A percentile compares a stretch with the other conserved stretches of the same genome.
These are phyloP conservation scores for Vicia villosa DNA, from an alignment of 306 rosid genomes.

Conservation along the genomic window DNA sequence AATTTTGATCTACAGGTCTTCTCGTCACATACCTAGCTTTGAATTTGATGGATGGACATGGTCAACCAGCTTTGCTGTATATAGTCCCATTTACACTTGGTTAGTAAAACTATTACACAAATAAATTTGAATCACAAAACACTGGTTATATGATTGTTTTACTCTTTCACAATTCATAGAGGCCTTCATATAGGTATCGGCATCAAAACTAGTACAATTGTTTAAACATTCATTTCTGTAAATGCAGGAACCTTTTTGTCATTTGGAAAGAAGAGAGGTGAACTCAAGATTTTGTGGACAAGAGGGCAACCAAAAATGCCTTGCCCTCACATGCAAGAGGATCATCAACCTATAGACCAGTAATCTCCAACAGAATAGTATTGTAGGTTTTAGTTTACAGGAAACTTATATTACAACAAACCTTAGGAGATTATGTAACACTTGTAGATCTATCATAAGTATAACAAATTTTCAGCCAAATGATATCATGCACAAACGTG, in stretches of 20 bases:
- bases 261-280: slow-evolving; percentile 90
- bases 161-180: too few relatives aligned
- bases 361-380: slow-evolving; percentile 32
- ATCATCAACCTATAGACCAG: slow-evolving; percentile 44
- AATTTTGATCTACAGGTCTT: slow-evolving; percentile 59
- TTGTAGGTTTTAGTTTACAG: slow-evolving; percentile 43
- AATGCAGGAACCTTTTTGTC: slow-evolving; percentile 83
- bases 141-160: too few relatives aligned
- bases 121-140: background rate
- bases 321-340: slow-evolving; percentile 77
- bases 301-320: slow-evolving; percentile 85
- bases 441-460: slow-evolving; percentile 33
- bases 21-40: slow-evolving; percentile 87
- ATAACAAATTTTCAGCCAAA: slow-evolving; percentile 38
- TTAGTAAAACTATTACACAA: slow-evolving; percentile 43
- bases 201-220: background rate
- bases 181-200: too few relatives aligned
- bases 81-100: slow-evolving; percentile 95
- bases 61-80: slow-evolving; percentile 96
- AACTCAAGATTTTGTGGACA: slow-evolving; percentile 79
- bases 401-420: slow-evolving; percentile 36
- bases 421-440: slow-evolving; percentile 49
- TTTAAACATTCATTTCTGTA: slow-evolving; percentile 11
- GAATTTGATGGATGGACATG: slow-evolving; percentile 98
- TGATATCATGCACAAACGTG: slow-evolving; percentile 27